Conservation (phyloP, 345 rosid genomes). For the Corymbia maculata region DNA sequence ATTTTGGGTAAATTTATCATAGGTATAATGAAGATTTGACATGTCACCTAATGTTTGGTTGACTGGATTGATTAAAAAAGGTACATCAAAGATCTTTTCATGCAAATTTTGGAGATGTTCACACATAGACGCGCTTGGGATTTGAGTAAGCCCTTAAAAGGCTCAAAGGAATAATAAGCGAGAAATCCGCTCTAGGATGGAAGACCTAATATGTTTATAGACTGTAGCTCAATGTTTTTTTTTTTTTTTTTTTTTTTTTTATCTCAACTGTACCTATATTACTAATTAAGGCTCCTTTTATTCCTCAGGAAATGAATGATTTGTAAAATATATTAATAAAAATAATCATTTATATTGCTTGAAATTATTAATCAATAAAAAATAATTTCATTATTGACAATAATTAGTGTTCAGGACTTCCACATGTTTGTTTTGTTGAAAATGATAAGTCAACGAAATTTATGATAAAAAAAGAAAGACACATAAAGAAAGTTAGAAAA, state of each 20-base stretch:
- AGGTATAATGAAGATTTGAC: too few species aligned
- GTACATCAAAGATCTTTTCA: too few species aligned
- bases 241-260: not conserved
- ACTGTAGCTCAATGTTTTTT: not conserved
- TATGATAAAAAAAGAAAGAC: not conserved
- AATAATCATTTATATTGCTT: not conserved
- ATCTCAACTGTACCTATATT: not conserved
- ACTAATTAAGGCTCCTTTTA: not conserved
- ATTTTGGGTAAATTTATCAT: too few species aligned
- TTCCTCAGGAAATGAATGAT: not conserved
- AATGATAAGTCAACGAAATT: not conserved
- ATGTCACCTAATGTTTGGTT: too few species aligned
- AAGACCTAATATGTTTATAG: not conserved
- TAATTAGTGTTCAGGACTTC: not conserved
- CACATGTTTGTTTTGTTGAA: not conserved
- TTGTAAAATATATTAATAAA: not conserved
- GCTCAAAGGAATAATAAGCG: too few species aligned
- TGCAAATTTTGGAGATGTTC: too few species aligned
- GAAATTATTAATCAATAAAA: not conserved
- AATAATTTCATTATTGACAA: not conserved
- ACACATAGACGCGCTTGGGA: too few species aligned
- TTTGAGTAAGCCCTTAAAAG: too few species aligned
- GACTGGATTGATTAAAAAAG: too few species aligned
- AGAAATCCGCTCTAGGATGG: too few species aligned
- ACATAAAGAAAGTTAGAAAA: not conserved